Base-by-base conservation (phyloP, 371 early-diverging fungal genomes). In the Mortierella sp. region DNA sequence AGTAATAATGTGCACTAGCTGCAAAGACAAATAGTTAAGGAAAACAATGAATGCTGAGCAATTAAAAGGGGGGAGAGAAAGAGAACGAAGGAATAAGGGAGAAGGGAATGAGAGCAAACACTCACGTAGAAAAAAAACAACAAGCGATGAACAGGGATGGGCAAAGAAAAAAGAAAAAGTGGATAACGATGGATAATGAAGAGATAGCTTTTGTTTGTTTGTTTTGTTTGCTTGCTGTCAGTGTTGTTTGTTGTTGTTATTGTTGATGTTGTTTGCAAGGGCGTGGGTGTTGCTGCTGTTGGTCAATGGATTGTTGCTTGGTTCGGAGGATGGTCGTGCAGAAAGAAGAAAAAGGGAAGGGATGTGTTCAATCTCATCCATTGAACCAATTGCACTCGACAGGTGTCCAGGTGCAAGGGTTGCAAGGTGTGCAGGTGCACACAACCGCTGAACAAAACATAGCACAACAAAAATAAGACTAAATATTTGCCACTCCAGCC, bases 1-100 rank as follows among this genome's bases (percentile, higher is more conserved):
- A 28, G 10, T n/a, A n/a, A 57, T 21, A 61, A 67, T 61, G 59
- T 34, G 37, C 8, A 6, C 61, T 31, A 61, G 21, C 31, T 59
- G 59, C 61, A 59, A 61, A 2, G 21, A 34, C 31, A 61, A 16
- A 67, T 37, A 10, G 19, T 13, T 34, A 34, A 61, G 19, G 19
- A 61, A 61, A 54, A 54, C 5, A 19, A 24, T 37, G 43, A 37
- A 67, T 40, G 67, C 40, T 67, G 67, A 67, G 67, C 67, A 67
- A 67, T 37, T 24, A 40, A 24, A 16, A 14, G 50, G 50, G 21
- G 31, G 28, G 16, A 21, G 34, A 31, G 37, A 37, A 21, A 64
- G 64, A 40, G 43, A n/a, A n/a, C n/a, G n/a, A n/a, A 16, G 28
- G 28, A 61, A 34, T 13, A 16, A 59, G 46, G 46, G 46, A 46